Evolutionary conservation across 225 moss, liverwort and hornwort species (phyloP).

Genomic region (Asterella californica): DNA sequence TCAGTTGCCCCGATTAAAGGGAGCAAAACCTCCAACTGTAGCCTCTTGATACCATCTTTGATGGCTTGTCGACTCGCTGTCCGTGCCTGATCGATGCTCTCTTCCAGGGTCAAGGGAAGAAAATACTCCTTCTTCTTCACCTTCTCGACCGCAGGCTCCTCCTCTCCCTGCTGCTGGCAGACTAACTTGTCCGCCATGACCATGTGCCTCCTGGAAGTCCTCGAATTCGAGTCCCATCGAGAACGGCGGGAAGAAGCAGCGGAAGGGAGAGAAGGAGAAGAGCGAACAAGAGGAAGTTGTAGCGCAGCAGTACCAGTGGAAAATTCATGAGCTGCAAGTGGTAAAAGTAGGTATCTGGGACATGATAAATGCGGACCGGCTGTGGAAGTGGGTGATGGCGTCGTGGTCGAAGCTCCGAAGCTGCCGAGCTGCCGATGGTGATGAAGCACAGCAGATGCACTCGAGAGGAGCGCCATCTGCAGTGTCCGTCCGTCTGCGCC

Average conservation of each 20-base stretch:
- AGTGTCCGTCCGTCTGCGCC: neutral
- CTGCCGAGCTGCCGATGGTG: neutral
- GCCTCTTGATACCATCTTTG: conserved; percentile 51
- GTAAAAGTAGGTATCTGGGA: neutral
- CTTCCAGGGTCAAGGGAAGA: conserved; percentile 54
- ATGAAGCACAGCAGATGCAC: neutral
- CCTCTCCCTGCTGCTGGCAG: neutral
- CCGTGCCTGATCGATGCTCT: conserved; percentile 66
- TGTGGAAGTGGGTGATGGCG: neutral
- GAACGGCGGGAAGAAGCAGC: neutral
- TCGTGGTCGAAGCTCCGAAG: neutral
- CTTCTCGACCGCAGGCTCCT: conserved; percentile 38
- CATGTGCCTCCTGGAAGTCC: neutral
- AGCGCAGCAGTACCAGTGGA: neutral
- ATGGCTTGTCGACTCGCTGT: conserved; percentile 46
- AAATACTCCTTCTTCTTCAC: conserved; percentile 66
- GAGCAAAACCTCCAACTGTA: conserved; percentile 70
- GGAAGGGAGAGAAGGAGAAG: neutral
- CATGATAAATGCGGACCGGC: neutral
- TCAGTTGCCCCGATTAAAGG: conserved; percentile 90
- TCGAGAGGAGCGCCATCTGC: neutral
- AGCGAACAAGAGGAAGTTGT: neutral
- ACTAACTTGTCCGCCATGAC: neutral
- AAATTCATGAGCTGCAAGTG: neutral
- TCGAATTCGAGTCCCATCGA: neutral